phyloP scores from a whole-genome alignment of 2,329 filamentous ascomycete species.

The Sporothrix variecibatus region DNA sequence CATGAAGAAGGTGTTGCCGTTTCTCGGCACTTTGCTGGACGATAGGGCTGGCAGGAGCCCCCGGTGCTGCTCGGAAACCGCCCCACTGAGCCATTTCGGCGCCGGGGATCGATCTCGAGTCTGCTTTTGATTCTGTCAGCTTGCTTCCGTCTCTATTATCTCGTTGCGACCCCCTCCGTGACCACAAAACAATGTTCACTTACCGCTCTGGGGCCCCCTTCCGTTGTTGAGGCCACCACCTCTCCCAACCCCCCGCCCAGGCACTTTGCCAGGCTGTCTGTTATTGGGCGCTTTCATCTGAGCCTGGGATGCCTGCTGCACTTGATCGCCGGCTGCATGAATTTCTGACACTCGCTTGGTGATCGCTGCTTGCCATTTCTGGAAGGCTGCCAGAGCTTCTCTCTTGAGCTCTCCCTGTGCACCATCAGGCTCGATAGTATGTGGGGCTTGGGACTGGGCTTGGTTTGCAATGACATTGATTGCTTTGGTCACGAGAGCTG shows the following conservation, averaged over 20 bases:
- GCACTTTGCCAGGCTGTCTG: background rate
- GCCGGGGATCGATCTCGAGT: background rate
- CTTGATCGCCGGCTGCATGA: slow-evolving; percentile 51
- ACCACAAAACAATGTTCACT: background rate
- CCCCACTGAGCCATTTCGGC: background rate
- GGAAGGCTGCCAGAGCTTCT: slow-evolving; percentile 69
- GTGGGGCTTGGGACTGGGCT: background rate
- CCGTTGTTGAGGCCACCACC: background rate
- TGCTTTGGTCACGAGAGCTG: background rate
- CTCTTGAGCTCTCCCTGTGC: slow-evolving; percentile 63
- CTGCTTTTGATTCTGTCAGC: background rate
- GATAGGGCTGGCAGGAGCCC: slow-evolving; percentile 37
- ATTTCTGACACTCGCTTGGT: slow-evolving; percentile 71
- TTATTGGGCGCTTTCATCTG: slow-evolving; percentile 13
- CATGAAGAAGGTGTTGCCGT: slow-evolving; percentile 68
- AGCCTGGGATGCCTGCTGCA: slow-evolving; percentile 34
- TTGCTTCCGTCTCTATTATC: background rate
- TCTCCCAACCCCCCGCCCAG: background rate
- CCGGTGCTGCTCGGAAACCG: background rate
- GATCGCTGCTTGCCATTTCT: slow-evolving; percentile 76
- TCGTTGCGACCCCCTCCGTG: too few species aligned
- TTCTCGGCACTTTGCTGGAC: slow-evolving; percentile 59
- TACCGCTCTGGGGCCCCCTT: slow-evolving; percentile 6
- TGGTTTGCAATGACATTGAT: background rate
- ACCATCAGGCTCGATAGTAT: slow-evolving; percentile 59